Evolutionary conservation across 257 asterid genomes (phyloP).

Genomic region (Nicotiana undulata): DNA sequence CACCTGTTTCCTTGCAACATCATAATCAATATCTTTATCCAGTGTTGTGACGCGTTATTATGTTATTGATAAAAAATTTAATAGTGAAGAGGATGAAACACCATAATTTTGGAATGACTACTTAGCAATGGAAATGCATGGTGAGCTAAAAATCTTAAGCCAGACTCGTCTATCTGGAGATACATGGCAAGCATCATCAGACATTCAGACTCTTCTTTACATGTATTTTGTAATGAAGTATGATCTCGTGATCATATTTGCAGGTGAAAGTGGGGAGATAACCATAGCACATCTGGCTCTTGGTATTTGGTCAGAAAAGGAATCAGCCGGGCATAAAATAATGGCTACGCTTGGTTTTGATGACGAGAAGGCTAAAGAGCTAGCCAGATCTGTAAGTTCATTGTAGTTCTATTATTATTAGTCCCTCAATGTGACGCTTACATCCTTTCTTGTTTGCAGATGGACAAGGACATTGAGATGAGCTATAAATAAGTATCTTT

Average conservation of each 20-base stretch:
- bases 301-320: slow-evolving; percentile 80
- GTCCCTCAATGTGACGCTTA: slow-evolving; percentile 4
- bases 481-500: slow-evolving; percentile 31
- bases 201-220: slow-evolving; percentile 4
- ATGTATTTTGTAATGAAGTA: background rate
- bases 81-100: background rate
- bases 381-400: slow-evolving; percentile 59
- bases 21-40: background rate
- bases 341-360: slow-evolving; percentile 64
- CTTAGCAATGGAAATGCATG: background rate
- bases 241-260: background rate
- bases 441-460: slow-evolving; percentile 33
- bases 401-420: background rate
- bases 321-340: slow-evolving; percentile 67
- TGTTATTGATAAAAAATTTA: background rate
- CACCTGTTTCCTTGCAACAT: background rate
- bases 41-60: background rate
- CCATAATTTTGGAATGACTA: background rate
- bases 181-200: background rate
- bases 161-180: background rate
- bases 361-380: slow-evolving; percentile 69
- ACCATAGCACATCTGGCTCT: slow-evolving; percentile 61
- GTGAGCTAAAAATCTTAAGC: background rate
- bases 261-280: slow-evolving; percentile 87
- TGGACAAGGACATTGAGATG: slow-evolving; percentile 55